Conservation (phyloP, 2,329 filamentous ascomycete genomes). For the Akanthomyces dipterigenus region DNA sequence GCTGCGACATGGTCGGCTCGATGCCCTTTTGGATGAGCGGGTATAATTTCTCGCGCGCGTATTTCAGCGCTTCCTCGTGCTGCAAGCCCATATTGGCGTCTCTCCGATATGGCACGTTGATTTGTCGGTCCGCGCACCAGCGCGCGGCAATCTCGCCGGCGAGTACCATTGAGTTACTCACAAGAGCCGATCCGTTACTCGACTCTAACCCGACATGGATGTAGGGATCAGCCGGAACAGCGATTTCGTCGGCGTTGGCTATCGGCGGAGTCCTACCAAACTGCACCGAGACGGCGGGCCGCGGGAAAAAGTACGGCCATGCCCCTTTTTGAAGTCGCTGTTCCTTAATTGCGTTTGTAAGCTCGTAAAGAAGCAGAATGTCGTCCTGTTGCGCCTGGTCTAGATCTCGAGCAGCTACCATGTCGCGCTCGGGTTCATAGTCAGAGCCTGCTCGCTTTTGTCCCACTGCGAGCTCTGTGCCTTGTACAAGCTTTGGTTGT, state of each 20-base stretch:
- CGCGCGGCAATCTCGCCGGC: constrained; percentile 55
- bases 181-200: constrained; percentile 27
- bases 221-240: constrained; percentile 41
- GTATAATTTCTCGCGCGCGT: constrained; percentile 28
- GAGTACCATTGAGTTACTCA: constrained; percentile 48
- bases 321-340: constrained; percentile 41
- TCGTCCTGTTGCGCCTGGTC: constrained; percentile 36
- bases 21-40: constrained; percentile 25
- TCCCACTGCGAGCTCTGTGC: constrained; percentile 25
- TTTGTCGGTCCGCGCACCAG: constrained; percentile 51
- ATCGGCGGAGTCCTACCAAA: constrained; percentile 26
- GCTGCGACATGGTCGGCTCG: constrained; percentile 26
- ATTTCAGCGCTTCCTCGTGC: constrained; percentile 28
- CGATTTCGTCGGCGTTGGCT: constrained; percentile 10
- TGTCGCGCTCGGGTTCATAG: constrained; percentile 30
- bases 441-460: constrained; percentile 15
- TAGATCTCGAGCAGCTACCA: constrained; percentile 38
- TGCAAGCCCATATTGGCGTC: constrained; percentile 37
- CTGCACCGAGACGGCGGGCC: constrained; percentile 36
- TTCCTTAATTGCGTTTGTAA: constrained; percentile 40
- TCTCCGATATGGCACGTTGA: constrained; percentile 54
- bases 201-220: constrained; percentile 33
- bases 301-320: constrained; percentile 40
- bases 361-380: constrained; percentile 38
- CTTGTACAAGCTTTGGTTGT: constrained; percentile 17